These are phyloP conservation scores for Bullera alba DNA, from an alignment of 768 basidiomycete species.

Conservation along the genomic window DNA sequence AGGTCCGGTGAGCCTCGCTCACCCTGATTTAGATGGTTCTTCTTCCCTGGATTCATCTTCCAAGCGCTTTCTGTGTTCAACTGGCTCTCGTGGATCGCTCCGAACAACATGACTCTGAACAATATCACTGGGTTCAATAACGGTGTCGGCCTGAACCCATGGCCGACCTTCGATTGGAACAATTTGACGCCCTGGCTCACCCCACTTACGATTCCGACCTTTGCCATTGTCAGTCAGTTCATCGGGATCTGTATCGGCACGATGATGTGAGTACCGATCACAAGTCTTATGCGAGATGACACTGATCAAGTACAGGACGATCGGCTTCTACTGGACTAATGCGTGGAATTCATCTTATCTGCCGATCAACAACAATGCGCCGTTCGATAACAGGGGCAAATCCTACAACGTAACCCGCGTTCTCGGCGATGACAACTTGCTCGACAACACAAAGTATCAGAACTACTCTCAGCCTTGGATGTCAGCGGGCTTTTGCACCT, in stretches of 20 bases:
- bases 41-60: conserved; percentile 34
- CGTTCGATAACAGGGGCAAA: conserved; percentile 51
- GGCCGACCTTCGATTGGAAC: conserved; percentile 48
- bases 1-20: neutral
- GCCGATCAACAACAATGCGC: conserved; percentile 44
- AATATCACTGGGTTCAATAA: conserved; percentile 36
- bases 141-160: conserved; percentile 45
- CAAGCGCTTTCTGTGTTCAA: conserved; percentile 30
- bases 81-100: conserved; percentile 49
- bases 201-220: conserved; percentile 45
- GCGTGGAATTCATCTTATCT: conserved; percentile 40
- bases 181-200: conserved; percentile 24
- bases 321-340: conserved; percentile 21
- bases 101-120: conserved; percentile 44
- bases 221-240: conserved; percentile 48
- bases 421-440: conserved; percentile 45
- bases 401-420: conserved; percentile 52
- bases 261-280: conserved; percentile 27
- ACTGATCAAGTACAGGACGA: neutral
- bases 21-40: conserved; percentile 28
- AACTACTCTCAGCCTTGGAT: conserved; percentile 51
- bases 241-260: conserved; percentile 38
- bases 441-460: conserved; percentile 51
- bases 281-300: conserved; percentile 21
- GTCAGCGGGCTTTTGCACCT: conserved; percentile 48